phyloP scores from a whole-genome alignment of 768 basidiomycete genomes.

The Crucibulum laeve region DNA sequence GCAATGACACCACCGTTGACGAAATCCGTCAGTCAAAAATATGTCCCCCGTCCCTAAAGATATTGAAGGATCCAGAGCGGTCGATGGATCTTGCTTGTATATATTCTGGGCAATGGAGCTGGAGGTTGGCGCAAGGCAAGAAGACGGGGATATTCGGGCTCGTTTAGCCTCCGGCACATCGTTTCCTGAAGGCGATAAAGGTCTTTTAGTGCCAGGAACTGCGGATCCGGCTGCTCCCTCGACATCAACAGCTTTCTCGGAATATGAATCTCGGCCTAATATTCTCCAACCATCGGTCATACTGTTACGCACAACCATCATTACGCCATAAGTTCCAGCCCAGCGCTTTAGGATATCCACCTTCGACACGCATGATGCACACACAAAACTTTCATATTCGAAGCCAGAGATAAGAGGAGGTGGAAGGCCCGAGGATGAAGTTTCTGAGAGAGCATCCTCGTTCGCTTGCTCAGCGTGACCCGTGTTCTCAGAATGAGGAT shows the following conservation, averaged over 20 bases:
- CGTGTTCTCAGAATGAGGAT: conserved; percentile 10
- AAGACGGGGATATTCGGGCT: conserved; percentile 20
- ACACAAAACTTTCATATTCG: conserved; percentile 76
- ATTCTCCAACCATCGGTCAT: conserved; percentile 46
- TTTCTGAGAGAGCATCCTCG: conserved; percentile 53
- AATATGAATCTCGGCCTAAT: conserved; percentile 18
- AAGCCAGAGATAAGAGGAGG: conserved; percentile 60
- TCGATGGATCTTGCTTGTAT: conserved; percentile 22
- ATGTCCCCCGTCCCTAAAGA: conserved; percentile 63
- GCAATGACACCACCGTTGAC: conserved; percentile 79
- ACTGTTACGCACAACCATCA: conserved; percentile 59
- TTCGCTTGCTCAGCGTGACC: conserved; percentile 23
- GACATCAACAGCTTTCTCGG: conserved; percentile 21
- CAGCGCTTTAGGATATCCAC: conserved; percentile 50
- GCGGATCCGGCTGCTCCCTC: conserved; percentile 16
- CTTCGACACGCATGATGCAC: conserved; percentile 59
- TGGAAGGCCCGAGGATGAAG: conserved; percentile 62
- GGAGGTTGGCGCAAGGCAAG: conserved; percentile 55
- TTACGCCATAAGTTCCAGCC: conserved; percentile 65
- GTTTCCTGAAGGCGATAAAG: conserved; percentile 31
- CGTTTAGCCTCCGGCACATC: conserved; percentile 34
- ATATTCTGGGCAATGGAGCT: conserved; percentile 44
- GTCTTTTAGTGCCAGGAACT: conserved; percentile 44
- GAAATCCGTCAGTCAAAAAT: conserved; percentile 71
- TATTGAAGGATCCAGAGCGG: conserved; percentile 15